Percentiles rank a stretch among this genome's conserved stretches.
Conservation (phyloP, 2,329 filamentous ascomycete genomes). For the Penicillium sp. region DNA sequence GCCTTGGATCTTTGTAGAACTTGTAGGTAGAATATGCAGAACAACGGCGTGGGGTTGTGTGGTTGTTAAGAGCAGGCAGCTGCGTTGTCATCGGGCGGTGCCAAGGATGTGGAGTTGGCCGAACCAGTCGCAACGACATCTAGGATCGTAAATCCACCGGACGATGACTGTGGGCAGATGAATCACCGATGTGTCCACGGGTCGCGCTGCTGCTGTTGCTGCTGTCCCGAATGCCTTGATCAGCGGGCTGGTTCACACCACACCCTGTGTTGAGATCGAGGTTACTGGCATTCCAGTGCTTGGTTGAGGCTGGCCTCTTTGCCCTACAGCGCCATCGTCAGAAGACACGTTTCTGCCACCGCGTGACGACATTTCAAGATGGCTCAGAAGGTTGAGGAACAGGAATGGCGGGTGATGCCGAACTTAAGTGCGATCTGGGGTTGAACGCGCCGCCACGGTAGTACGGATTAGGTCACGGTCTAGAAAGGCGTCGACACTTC, state of each 20-base stretch:
- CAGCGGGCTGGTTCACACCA: constrained; percentile 8
- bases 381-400: no score
- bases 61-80: constrained; percentile 1
- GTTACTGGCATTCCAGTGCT: constrained; percentile 12
- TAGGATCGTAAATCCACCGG: neutral
- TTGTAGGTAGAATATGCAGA: no score
- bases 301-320: constrained; percentile 13
- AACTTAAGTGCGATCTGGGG: no score
- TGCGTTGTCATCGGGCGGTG: constrained; percentile 2
- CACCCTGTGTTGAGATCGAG: neutral
- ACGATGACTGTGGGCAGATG: constrained; percentile 4
- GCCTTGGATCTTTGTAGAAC: no score
- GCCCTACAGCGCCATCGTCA: no score
- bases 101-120: constrained; percentile 9
- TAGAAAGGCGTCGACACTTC: no score
- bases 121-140: constrained; percentile 1
- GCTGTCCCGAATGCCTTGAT: constrained; percentile 1
- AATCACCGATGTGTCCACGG: constrained; percentile 6
- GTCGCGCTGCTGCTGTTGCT: neutral
- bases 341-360: no score
- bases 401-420: no score
- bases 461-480: no score
- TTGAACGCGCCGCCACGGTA: no score
- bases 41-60: no score
- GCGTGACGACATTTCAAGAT: no score